Evolutionary conservation across 371 early-diverging fungal genomes (phyloP), one percentile per base, ranked within the genome.

Genomic region (Phascolomyces articulosus): DNA sequence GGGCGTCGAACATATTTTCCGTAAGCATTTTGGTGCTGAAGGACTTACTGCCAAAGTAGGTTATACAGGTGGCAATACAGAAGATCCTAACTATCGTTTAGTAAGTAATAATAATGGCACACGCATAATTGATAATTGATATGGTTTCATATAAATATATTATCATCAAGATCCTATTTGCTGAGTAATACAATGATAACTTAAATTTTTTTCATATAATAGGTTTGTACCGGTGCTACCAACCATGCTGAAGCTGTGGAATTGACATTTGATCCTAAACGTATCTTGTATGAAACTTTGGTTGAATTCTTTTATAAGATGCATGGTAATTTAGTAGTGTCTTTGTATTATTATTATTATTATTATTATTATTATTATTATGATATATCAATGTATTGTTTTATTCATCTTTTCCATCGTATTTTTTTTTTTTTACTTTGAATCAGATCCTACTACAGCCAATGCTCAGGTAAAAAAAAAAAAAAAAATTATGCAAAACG

Each of bases 251-350:
- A 98, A 75, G 95, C 90, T 0, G 66, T 94, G 11, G 88, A 91
- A 58, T 67, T 98, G 38, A 71, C 83, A 21, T 96, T 88, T 69
- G 91, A 94, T 60, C 93, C 96, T 4, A 58, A 57, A 8, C 77
- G 83, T 28, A 75, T 94, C 15, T 77, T 81, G 4, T 97, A 91
- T 74, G 80, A 70, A 27, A 75, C 78, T 13, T 77, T 98, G 7
- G 81, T 95, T n/a, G 89, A 90, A 54, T 91, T 91, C 73, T 97
- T 95, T 71, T 97, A 91, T 77, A 84, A 90, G 55, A 95, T 90
- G 78, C 97, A 97, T 71, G 87, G 78, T 75, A 75, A 64, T n/a
- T n/a, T n/a, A n/a, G n/a, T n/a, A n/a, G n/a, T n/a, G n/a, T n/a
- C n/a, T n/a, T n/a, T n/a, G n/a, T n/a, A n/a, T n/a, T n/a, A n/a